Evolutionary conservation across 2,329 filamentous ascomycete genomes (phyloP), one percentile per base, ranked within the genome.

Genomic region (Aspergillus sp.): DNA sequence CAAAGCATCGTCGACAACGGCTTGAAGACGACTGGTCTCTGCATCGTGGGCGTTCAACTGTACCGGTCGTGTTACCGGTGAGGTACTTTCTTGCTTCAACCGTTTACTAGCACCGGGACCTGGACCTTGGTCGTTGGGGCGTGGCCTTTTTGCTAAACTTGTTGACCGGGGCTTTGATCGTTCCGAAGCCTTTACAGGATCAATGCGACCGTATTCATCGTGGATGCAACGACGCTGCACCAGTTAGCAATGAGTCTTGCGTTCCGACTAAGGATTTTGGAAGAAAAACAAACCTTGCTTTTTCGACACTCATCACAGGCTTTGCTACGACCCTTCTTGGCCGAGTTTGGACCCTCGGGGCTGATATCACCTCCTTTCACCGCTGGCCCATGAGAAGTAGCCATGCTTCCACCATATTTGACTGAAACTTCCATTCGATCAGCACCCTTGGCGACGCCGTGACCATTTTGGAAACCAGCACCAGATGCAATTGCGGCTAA

Each of bases 301-400:
- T 87, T 89, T 50, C 87, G 83, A 74, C 87, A 89, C 68, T 89
- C 86, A 61, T 86, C 82, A 71, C 87, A 89, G 48, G 87, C 87
- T 73, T 88, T 89, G 69, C 82, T 87, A 68, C 87, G 76, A 62
- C 85, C 82, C 71, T 86, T 85, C 75, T 86, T 83, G 50, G 79
- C 80, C 62, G 84, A 74, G 57, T 66, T 72, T 4, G 62, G 51
- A 28, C 76, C 76, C 46, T 77, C 73, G 9, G 73, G 73, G 46
- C 73, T 76, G 13, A 67, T 51, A 58, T 76, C 76, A 51, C 71
- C 68, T 1, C 70, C 60, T 25, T 70, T 70, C 34, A 71, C 71
- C n/a, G 58, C 61, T 13, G 65, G 64, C 11, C 66, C 63, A 41
- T 69, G 70, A 15, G 74, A 72, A 15, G 69, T 69, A 19, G 69